A percentile compares a stretch with the other conserved stretches of the same genome.
These are phyloP conservation scores for Xerocomellus chrysenteron DNA, from an alignment of 768 basidiomycete species.

Conservation along the genomic window DNA sequence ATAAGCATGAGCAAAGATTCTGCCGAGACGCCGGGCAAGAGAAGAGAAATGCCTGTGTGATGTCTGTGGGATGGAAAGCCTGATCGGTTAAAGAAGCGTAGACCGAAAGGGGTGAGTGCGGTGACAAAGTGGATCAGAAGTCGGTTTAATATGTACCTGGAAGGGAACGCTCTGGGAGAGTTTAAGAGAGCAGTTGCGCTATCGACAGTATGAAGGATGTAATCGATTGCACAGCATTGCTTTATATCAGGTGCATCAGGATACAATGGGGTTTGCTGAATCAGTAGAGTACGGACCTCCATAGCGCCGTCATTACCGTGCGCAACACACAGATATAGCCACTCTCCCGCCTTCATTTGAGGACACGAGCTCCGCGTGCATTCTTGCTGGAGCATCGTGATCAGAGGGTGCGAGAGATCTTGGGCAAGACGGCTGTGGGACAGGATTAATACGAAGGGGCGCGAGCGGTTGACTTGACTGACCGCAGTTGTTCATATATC, in stretches of 20 bases:
- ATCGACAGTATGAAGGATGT: constrained; percentile 90
- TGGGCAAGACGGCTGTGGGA: constrained; percentile 73
- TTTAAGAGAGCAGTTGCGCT: constrained; percentile 90
- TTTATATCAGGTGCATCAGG: constrained; percentile 30
- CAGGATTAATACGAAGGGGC: constrained; percentile 1
- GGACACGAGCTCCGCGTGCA: constrained; percentile 87
- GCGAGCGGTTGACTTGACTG: constrained; percentile 7
- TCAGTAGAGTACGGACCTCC: constrained; percentile 54
- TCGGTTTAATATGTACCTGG: constrained; percentile 52
- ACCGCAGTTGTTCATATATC: constrained; percentile 73
- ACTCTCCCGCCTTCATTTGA: constrained; percentile 99
- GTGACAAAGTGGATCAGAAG: constrained; percentile 20
- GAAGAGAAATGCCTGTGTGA: constrained; percentile 89
- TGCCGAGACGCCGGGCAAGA: constrained; percentile 85
- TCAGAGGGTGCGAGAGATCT: constrained; percentile 82
- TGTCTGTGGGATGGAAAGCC: constrained; percentile 75
- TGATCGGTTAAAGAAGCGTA: constrained; percentile 28
- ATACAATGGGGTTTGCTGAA: constrained; percentile 5
- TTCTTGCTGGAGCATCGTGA: constrained; percentile 81
- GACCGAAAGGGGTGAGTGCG: constrained; percentile 16
- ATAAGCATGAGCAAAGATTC: constrained; percentile 96
- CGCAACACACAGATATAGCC: constrained; percentile 94
- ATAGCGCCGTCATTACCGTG: constrained; percentile 86
- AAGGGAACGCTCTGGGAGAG: constrained; percentile 89
- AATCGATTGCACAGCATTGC: constrained; percentile 98